A percentile compares a stretch with the other conserved stretches of the same genome.
phyloP scores from a whole-genome alignment of 2,329 filamentous ascomycete genomes.

The Cryphonectria radicalis region DNA sequence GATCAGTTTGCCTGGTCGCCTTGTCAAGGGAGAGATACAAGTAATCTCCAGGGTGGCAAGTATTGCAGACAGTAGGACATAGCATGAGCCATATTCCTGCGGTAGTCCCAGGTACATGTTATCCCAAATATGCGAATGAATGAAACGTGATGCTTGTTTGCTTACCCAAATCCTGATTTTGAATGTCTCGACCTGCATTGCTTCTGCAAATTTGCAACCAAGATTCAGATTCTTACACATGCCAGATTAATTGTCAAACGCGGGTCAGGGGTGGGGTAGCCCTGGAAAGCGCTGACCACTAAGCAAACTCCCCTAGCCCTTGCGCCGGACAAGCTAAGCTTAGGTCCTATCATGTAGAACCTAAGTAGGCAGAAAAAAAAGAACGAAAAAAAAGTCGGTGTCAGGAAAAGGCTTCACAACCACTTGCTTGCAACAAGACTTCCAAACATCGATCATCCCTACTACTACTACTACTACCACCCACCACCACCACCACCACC shows the following conservation, averaged over 20 bases:
- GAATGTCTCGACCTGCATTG: background rate
- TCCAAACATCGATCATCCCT: slow-evolving; percentile 17
- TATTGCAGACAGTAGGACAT: background rate
- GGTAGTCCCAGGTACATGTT: background rate
- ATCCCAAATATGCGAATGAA: background rate
- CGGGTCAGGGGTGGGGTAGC: slow-evolving; percentile 9
- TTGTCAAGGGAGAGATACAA: background rate
- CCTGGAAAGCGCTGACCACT: background rate
- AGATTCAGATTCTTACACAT: slow-evolving; percentile 1
- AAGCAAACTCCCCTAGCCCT: background rate
- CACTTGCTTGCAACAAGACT: background rate
- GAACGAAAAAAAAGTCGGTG: background rate
- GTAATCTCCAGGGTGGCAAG: background rate
- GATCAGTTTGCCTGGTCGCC: background rate
- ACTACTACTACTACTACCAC: background rate
- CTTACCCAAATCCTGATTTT: background rate
- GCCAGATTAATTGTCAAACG: slow-evolving; percentile 9
- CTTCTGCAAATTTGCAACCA: slow-evolving; percentile 1
- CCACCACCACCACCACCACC: slow-evolving; percentile 7
- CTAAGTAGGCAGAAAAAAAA: background rate
- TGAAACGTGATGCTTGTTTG: background rate
- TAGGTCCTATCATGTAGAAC: background rate
- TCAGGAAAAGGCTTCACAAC: background rate
- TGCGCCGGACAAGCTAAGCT: background rate
- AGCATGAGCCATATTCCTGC: background rate